A percentile compares a stretch with the other conserved stretches of the same genome.
These are phyloP conservation scores for Musa schizocarpa DNA, from an alignment of 176 grass and related monocot genomes.

Conservation along the genomic window DNA sequence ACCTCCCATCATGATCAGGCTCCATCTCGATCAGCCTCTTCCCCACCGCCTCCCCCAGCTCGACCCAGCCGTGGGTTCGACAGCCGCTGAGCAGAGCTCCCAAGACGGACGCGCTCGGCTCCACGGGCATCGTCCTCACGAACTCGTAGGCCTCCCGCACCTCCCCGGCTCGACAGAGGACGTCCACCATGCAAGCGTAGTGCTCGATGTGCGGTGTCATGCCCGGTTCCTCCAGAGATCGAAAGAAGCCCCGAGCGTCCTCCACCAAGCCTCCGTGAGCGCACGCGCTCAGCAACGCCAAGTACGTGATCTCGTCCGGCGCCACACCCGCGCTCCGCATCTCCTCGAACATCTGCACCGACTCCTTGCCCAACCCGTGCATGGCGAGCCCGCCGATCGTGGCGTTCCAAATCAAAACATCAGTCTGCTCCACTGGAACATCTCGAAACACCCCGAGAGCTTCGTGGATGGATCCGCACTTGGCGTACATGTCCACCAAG, in stretches of 20 bases:
- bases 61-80: conserved; percentile 49
- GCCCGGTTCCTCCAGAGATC: conserved; percentile 35
- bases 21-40: conserved; percentile 56
- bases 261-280: conserved; percentile 55
- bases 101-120: conserved; percentile 48
- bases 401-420: conserved; percentile 65
- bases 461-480: conserved; percentile 44
- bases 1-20: conserved; percentile 56
- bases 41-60: conserved; percentile 47
- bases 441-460: conserved; percentile 37
- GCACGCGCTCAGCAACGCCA: conserved; percentile 39
- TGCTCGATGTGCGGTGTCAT: conserved; percentile 49
- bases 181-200: conserved; percentile 58
- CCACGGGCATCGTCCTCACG: conserved; percentile 40
- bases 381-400: conserved; percentile 45
- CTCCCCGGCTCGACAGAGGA: conserved; percentile 50
- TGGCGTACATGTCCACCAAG: conserved; percentile 54
- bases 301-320: conserved; percentile 62
- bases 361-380: conserved; percentile 41
- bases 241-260: conserved; percentile 47
- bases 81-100: conserved; percentile 53
- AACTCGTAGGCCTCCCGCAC: conserved; percentile 48
- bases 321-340: conserved; percentile 29
- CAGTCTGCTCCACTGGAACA: conserved; percentile 24
- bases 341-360: conserved; percentile 38